Conservation (phyloP, 116 monocot genomes). For the Papilionanthe hybrid region DNA sequence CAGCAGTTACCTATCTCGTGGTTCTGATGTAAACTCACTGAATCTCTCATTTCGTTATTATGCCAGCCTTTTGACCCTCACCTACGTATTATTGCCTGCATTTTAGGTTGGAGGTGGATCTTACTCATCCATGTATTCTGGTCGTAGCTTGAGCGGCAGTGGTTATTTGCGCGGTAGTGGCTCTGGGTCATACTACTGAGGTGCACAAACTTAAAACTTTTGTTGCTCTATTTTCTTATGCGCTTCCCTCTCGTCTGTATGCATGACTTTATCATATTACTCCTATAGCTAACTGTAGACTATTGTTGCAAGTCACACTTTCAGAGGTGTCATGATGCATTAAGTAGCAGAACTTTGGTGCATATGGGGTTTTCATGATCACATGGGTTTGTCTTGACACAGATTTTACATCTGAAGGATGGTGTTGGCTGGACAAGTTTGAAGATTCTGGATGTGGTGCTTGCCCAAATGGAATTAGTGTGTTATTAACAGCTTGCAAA, state of each 20-base stretch:
- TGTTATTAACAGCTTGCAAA: constrained; percentile 11
- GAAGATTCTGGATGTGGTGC: constrained; percentile 57
- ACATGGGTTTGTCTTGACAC: constrained; percentile 72
- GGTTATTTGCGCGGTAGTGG: constrained; percentile 57
- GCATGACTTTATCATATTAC: neutral
- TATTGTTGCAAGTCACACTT: neutral
- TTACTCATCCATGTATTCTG: constrained; percentile 80
- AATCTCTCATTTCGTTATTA: neutral
- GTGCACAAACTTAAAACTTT: constrained; percentile 21
- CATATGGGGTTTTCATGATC: constrained; percentile 32
- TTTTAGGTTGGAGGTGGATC: constrained; percentile 74
- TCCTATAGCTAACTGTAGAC: neutral
- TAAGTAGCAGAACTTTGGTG: constrained; percentile 14
- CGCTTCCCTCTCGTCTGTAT: neutral
- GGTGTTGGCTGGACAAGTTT: constrained; percentile 50
- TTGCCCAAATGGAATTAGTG: constrained; percentile 38
- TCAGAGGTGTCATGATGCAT: constrained; percentile 6
- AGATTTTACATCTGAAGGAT: constrained; percentile 46
- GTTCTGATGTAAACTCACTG: constrained; percentile 67
- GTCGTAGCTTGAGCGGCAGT: constrained; percentile 58
- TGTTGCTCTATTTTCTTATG: neutral
- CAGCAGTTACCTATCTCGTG: constrained; percentile 55
- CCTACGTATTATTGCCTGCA: constrained; percentile 7
- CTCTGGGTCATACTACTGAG: constrained; percentile 87
- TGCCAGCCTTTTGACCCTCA: neutral